Evolutionary conservation across 805 yeast genomes (phyloP), one percentile per base, ranked within the genome.

Genomic region (Candida nonsorbophila): DNA sequence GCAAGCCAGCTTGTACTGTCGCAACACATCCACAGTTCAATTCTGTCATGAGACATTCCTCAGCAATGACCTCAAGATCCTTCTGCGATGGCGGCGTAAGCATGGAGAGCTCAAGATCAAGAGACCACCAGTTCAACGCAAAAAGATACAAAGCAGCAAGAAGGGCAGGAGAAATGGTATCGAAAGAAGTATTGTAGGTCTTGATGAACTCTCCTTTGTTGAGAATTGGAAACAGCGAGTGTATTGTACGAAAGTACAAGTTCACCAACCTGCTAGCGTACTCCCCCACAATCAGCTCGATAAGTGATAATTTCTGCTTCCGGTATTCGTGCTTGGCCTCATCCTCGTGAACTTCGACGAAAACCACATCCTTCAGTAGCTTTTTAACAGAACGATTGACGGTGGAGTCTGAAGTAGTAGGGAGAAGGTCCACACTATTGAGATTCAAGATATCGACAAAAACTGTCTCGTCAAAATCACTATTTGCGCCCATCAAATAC

Each of bases 91-190:
- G 97, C 40, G 83, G 81, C 0, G 85, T 77, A 29, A 72, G 74
- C 14, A 82, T 76, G 25, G 84, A 72, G 27, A 88, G 62, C 37
- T 73, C 79, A 1, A 92, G 81, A 42, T 79, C 87, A 51, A 78
- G 79, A 41, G 84, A 87, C 97, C 97, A 88, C 92, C 95, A 86
- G 49, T 85, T 88, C 24, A 84, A 69, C 0, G 96, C 94, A 35
- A 88, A 61, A 7, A 83, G 74, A 51, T 90, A 90, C 2, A 90
- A 94, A 0, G 95, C 84, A 0, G 96, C 96, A 24, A 90, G 59
- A 27, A 90, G 57, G 0, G 96, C 92, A 0, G 97, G 94, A 30
- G 90, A 77, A 44, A 88, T 76, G 52, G 87, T 96, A 24, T 94
- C 71, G 48, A 84, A 88, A 1, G 96, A 84, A 30, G 96, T 64